Evolutionary conservation across 2,329 filamentous ascomycete genomes (phyloP).

Genomic region (Blumeria graminis): DNA sequence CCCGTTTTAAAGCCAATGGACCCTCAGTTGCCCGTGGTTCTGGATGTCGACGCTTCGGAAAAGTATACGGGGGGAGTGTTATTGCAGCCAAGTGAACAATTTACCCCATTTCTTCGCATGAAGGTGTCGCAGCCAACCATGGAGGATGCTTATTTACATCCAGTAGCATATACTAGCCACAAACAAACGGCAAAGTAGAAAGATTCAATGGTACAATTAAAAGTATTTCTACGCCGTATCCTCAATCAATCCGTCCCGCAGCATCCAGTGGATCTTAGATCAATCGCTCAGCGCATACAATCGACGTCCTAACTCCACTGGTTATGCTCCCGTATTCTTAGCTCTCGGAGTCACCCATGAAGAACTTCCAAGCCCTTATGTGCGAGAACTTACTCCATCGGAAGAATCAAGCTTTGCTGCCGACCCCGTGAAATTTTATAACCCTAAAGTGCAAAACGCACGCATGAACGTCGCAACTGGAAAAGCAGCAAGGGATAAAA

Average conservation of each 20-base stretch:
- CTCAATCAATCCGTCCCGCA: background rate
- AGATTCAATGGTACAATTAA: constrained; percentile 1
- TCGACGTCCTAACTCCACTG: background rate
- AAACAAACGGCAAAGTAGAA: background rate
- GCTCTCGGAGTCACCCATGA: background rate
- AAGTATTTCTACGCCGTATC: background rate
- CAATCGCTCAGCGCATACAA: background rate
- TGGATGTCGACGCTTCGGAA: background rate
- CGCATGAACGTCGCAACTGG: background rate
- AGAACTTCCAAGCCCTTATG: background rate
- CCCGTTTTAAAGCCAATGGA: background rate
- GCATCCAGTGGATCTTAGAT: constrained; percentile 1
- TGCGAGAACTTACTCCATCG: background rate
- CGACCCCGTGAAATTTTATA: background rate
- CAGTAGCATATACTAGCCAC: background rate
- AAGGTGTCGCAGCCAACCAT: background rate
- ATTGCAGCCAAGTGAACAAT: background rate
- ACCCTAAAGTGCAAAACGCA: background rate
- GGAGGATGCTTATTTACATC: background rate
- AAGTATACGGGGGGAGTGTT: background rate
- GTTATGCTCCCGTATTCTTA: background rate
- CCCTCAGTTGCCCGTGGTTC: background rate
- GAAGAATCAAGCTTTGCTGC: background rate
- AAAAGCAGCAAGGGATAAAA: background rate
- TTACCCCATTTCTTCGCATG: background rate